Percentiles rank a stretch among this genome's conserved stretches.
Conservation (phyloP, 2,329 filamentous ascomycete species). For the Fusarium redolens region DNA sequence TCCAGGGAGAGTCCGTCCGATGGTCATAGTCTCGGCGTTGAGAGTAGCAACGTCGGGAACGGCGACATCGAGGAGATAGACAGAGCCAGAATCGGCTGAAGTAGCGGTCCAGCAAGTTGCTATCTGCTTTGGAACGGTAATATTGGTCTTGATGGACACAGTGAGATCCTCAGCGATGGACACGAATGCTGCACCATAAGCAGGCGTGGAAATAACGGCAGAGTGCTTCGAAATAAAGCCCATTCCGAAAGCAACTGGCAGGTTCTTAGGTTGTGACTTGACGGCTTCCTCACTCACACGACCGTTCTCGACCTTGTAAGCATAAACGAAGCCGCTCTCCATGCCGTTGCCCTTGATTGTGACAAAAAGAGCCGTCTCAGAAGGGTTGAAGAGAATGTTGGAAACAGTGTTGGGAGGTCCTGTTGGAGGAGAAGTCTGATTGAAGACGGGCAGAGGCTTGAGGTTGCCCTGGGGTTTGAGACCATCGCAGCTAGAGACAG, state of each 20-base stretch:
- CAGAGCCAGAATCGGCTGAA: neutral
- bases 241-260: conserved; percentile 11
- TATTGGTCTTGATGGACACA: neutral
- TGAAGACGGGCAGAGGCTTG: neutral
- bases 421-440: neutral
- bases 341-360: conserved; percentile 1
- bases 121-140: neutral
- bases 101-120: neutral
- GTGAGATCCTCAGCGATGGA: neutral
- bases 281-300: neutral
- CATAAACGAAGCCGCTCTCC: neutral
- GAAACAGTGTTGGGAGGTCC: conserved; percentile 7
- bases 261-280: neutral
- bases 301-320: neutral
- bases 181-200: conserved; percentile 14
- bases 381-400: conserved; percentile 12
- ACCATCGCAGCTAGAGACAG: neutral
- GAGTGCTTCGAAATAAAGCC: neutral
- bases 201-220: neutral
- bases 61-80: conserved; percentile 4
- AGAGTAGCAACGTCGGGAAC: neutral
- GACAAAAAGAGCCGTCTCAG: conserved; percentile 1
- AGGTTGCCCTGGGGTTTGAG: neutral
- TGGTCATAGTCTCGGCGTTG: neutral
- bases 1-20: neutral